Base-by-base conservation (phyloP, 352 stramenopile genomes). In the Pythium inflatum region DNA sequence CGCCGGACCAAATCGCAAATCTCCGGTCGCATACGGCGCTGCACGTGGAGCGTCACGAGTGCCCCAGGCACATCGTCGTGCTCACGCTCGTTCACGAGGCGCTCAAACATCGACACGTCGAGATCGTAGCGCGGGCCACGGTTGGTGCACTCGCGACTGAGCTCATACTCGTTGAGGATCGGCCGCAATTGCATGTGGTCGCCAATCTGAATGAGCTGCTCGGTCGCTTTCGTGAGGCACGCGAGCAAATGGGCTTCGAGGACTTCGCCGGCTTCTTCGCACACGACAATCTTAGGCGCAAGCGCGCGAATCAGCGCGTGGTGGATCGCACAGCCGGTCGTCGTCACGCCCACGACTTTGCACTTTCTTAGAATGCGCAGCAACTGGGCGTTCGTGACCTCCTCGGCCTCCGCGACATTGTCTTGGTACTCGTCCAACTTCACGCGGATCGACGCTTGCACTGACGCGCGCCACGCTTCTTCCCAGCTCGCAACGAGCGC, bases 181-280 rank as follows among this genome's bases (percentile, higher is more conserved):
- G 91, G 91, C 14, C 88, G 80, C 31, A 97, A 71, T 65, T 97
- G 91, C 55, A 90, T 73, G 71, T 97, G 91, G 62, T 97, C 91
- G 24, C 89, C 91, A 73, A 97, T 97, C 24, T 95, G 61, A 54
- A 97, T 87, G 2, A 97, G 67, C 64, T 96, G 89, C 53, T 96
- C 82, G 30, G 80, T 93, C 1, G 71, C 66, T 16, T 79, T 72
- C n/a, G 78, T 79, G 38, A 94, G 62, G 46, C 82, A 88, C 38
- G 80, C 73, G 57, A 90, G 72, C 7, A 90, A 58, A 53, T 90
- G 82, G 12, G 80, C 82, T 66, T 97, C 89, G 1, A 97, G 71
- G 7, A 97, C 87, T 73, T 97, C 91, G 18, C 85, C 89, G 24
- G 91, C 91, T 78, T 97, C 91, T 73, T 96, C 89, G 34, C 91